A percentile compares a stretch with the other conserved stretches of the same genome.
Evolutionary conservation across 129 eudicot species (phyloP).

Genomic region (Flaveria trinervia): DNA sequence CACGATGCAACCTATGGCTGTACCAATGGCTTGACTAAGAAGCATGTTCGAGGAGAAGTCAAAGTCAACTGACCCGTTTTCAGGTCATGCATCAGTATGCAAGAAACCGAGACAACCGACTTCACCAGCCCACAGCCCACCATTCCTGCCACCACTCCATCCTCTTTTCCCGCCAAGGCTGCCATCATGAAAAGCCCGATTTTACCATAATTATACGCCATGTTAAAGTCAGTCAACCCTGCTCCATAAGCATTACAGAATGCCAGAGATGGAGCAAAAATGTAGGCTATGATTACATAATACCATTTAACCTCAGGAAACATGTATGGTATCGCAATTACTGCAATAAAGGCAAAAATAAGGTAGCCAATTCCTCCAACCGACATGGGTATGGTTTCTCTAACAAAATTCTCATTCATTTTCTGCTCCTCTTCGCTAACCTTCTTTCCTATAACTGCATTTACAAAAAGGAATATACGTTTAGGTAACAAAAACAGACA

Average conservation of each 20-base stretch:
- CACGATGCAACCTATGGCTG: slow-evolving; percentile 77
- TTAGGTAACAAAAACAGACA: slow-evolving; percentile 11
- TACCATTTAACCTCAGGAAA: slow-evolving; percentile 87
- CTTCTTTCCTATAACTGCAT: slow-evolving; percentile 31
- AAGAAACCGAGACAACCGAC: slow-evolving; percentile 68
- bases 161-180: slow-evolving; percentile 63
- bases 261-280: slow-evolving; percentile 77
- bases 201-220: slow-evolving; percentile 87
- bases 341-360: slow-evolving; percentile 44
- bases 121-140: slow-evolving; percentile 76
- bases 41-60: slow-evolving; percentile 87
- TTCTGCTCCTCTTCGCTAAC: slow-evolving; percentile 30
- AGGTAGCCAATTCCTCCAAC: slow-evolving; percentile 61
- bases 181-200: slow-evolving; percentile 74
- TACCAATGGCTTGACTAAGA: slow-evolving; percentile 75
- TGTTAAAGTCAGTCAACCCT: slow-evolving; percentile 79
- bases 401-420: slow-evolving; percentile 55
- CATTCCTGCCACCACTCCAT: slow-evolving; percentile 78
- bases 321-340: slow-evolving; percentile 56
- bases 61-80: slow-evolving; percentile 83
- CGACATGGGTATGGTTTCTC: slow-evolving; percentile 72
- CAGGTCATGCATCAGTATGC: slow-evolving; percentile 81
- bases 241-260: slow-evolving; percentile 93
- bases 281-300: slow-evolving; percentile 63
- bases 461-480: slow-evolving; percentile 18